Evolutionary conservation across 1,139 yeast species (phyloP).

Genomic region (Groenewaldozyma sp.): DNA sequence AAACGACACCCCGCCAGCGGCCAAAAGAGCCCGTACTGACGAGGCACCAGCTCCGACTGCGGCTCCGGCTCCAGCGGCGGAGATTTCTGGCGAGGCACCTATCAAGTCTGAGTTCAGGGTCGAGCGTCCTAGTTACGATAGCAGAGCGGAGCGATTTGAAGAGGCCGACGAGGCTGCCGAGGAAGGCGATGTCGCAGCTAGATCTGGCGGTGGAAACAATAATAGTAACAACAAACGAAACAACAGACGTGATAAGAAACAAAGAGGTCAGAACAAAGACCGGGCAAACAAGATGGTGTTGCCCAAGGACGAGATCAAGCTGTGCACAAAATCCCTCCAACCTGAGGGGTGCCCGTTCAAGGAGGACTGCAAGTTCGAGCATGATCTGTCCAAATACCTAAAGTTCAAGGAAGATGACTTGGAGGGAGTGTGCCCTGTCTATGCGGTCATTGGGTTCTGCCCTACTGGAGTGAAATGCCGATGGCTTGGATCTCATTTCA

Average conservation of each 20-base stretch:
- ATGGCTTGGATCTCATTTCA: slow-evolving; percentile 73
- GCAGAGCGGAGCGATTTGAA: too few relatives aligned
- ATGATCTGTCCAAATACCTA: slow-evolving; percentile 60
- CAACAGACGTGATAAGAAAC: slow-evolving; percentile 35
- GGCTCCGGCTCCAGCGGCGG: too few relatives aligned
- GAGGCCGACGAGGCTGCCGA: slow-evolving; percentile 43
- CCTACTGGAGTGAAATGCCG: slow-evolving; percentile 90
- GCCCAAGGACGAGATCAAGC: slow-evolving; percentile 50
- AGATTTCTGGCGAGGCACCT: slow-evolving; percentile 22
- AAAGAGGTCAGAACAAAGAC: slow-evolving; percentile 82
- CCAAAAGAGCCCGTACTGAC: too few relatives aligned
- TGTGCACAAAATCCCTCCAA: slow-evolving; percentile 53
- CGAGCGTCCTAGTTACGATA: slow-evolving; percentile 7
- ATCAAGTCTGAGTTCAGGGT: slow-evolving; percentile 19
- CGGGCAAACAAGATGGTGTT: slow-evolving; percentile 77
- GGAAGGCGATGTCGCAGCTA: slow-evolving; percentile 32
- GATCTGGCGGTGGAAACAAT: slow-evolving; percentile 38
- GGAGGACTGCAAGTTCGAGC: slow-evolving; percentile 67
- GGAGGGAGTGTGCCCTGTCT: slow-evolving; percentile 76
- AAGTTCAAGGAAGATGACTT: slow-evolving; percentile 61
- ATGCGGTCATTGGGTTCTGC: slow-evolving; percentile 72
- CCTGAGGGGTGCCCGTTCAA: slow-evolving; percentile 53
- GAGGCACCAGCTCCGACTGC: too few relatives aligned
- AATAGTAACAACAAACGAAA: slow-evolving; percentile 26
- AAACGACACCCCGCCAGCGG: too few relatives aligned